These are phyloP conservation scores for Hsuehochloa calcarea DNA, from an alignment of 176 grass and related monocot species.

Conservation along the genomic window DNA sequence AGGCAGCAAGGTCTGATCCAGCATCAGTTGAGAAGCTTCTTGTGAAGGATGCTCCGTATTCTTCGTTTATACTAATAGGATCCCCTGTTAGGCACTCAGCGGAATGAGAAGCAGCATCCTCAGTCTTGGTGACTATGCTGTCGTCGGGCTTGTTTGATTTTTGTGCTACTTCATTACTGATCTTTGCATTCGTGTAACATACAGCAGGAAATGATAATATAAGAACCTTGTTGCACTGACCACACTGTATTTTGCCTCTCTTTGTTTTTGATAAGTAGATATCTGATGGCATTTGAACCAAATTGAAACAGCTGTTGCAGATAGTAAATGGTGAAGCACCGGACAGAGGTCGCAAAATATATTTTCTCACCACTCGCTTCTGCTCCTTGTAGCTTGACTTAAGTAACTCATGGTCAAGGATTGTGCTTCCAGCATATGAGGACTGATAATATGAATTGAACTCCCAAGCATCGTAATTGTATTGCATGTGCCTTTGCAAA, in stretches of 20 bases:
- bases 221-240: slow-evolving; percentile 66
- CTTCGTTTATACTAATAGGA: slow-evolving; percentile 39
- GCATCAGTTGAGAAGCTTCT: slow-evolving; percentile 54
- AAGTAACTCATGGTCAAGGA: slow-evolving; percentile 44
- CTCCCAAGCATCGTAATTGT: slow-evolving; percentile 32
- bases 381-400: slow-evolving; percentile 47
- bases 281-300: slow-evolving; percentile 81
- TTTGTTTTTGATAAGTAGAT: slow-evolving; percentile 65
- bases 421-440: slow-evolving; percentile 54
- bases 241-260: slow-evolving; percentile 65
- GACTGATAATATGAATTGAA: slow-evolving; percentile 49
- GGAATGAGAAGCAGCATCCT: slow-evolving; percentile 32
- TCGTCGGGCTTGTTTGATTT: background rate
- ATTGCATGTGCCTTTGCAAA: slow-evolving; percentile 1
- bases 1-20: slow-evolving; percentile 25
- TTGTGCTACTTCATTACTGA: slow-evolving; percentile 11
- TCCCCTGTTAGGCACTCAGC: slow-evolving; percentile 12
- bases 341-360: slow-evolving; percentile 69
- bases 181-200: background rate
- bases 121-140: slow-evolving; percentile 4
- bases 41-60: slow-evolving; percentile 38
- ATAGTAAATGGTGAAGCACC: slow-evolving; percentile 74
- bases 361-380: slow-evolving; percentile 47
- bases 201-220: slow-evolving; percentile 57
- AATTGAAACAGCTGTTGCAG: slow-evolving; percentile 66